These are phyloP conservation scores for Globisporangium cylindrosporum DNA, from an alignment of 352 stramenopile genomes.

Conservation along the genomic window DNA sequence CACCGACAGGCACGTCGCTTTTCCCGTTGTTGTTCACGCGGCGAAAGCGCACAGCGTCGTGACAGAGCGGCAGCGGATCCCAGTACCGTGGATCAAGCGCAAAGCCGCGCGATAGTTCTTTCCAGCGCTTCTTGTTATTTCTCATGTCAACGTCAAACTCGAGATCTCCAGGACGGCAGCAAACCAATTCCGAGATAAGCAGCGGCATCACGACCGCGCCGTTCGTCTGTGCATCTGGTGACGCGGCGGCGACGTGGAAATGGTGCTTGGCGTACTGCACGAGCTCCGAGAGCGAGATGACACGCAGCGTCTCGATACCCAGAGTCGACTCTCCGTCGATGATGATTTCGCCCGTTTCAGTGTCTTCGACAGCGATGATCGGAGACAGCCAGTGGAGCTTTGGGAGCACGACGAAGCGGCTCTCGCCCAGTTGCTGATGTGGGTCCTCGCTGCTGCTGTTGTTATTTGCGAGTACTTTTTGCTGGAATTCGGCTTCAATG, in stretches of 20 bases:
- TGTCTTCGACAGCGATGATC: slow-evolving; percentile 36
- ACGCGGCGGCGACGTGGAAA: slow-evolving; percentile 30
- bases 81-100: slow-evolving; percentile 55
- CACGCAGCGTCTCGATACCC: slow-evolving; percentile 24
- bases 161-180: slow-evolving; percentile 17
- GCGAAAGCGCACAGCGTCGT: slow-evolving; percentile 49
- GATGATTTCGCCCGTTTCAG: slow-evolving; percentile 16
- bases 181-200: slow-evolving; percentile 53
- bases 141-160: slow-evolving; percentile 12
- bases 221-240: slow-evolving; percentile 20
- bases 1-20: slow-evolving; percentile 16
- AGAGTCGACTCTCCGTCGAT: slow-evolving; percentile 36
- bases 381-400: slow-evolving; percentile 71
- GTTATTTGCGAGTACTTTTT: slow-evolving; percentile 37
- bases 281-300: slow-evolving; percentile 37
- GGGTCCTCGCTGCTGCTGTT: neutral
- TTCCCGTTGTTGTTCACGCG: slow-evolving; percentile 28
- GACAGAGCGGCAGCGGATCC: slow-evolving; percentile 49
- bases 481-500: slow-evolving; percentile 36
- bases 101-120: slow-evolving; percentile 61
- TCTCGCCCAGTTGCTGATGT: slow-evolving; percentile 24
- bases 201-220: slow-evolving; percentile 53
- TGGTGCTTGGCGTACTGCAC: slow-evolving; percentile 31
- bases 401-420: slow-evolving; percentile 57
- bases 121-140: slow-evolving; percentile 21